These are phyloP conservation scores for Phanerochaete sordida DNA, from an alignment of 768 basidiomycete species.

Conservation along the genomic window DNA sequence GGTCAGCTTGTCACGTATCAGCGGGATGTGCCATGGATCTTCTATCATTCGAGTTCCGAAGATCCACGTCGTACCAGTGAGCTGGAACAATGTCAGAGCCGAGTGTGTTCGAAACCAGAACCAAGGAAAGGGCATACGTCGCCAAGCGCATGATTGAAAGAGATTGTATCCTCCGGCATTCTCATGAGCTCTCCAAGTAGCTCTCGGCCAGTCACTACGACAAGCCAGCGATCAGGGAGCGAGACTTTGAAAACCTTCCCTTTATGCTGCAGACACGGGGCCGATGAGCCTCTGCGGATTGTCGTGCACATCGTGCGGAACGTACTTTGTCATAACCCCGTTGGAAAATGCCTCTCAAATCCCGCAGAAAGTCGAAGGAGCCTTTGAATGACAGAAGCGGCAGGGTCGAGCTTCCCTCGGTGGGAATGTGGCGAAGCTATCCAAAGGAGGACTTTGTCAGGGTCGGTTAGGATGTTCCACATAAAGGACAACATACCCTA, in stretches of 20 bases:
- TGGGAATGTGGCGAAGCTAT: constrained; percentile 21
- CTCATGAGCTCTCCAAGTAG: constrained; percentile 49
- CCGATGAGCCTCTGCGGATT: not conserved
- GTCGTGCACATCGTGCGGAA: not conserved
- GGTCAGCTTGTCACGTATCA: constrained; percentile 7
- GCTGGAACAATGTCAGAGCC: not conserved
- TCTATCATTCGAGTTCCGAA: not conserved
- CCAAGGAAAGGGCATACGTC: constrained; percentile 28
- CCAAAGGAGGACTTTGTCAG: too few species aligned
- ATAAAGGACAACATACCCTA: too few species aligned
- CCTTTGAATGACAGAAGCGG: constrained; percentile 20
- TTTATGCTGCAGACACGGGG: constrained; percentile 1
- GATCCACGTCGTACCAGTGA: constrained; percentile 1
- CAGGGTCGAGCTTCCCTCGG: constrained; percentile 18
- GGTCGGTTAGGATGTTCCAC: too few species aligned
- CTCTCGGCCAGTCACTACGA: constrained; percentile 39
- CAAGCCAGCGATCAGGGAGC: constrained; percentile 41
- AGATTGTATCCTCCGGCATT: constrained; percentile 41
- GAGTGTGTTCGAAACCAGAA: not conserved
- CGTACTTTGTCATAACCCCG: constrained; percentile 9
- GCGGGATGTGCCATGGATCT: constrained; percentile 6
- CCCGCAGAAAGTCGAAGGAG: constrained; percentile 1
- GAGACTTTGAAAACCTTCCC: constrained; percentile 39
- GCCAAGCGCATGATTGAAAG: constrained; percentile 36
- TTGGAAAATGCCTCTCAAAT: not conserved